Conservation (phyloP, 352 stramenopile genomes). For the Globisporangium polare region DNA sequence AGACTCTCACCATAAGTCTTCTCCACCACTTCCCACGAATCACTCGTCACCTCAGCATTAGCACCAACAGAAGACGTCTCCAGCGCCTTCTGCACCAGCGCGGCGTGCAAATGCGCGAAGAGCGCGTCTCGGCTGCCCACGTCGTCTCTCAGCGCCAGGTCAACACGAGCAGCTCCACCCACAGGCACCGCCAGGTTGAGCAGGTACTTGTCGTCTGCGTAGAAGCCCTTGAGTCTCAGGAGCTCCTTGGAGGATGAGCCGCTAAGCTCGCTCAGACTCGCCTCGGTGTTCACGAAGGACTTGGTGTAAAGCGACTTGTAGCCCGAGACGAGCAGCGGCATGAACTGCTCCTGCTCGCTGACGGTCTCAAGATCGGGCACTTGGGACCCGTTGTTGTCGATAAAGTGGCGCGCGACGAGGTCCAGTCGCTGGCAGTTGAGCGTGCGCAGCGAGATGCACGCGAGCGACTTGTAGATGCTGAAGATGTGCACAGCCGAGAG, state of each 20-base stretch:
- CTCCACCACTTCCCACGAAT: slow-evolving; percentile 20
- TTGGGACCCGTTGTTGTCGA: slow-evolving; percentile 15
- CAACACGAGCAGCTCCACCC: slow-evolving; percentile 26
- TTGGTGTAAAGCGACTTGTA: slow-evolving; percentile 45
- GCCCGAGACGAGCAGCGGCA: slow-evolving; percentile 44
- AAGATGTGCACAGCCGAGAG: slow-evolving; percentile 52
- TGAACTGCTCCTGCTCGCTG: slow-evolving; percentile 51
- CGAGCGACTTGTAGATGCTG: slow-evolving; percentile 56
- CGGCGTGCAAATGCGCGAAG: slow-evolving; percentile 47
- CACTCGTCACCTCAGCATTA: background rate
- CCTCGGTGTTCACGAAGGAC: slow-evolving; percentile 46
- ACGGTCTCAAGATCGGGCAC: slow-evolving; percentile 28
- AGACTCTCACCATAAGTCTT: slow-evolving; percentile 29
- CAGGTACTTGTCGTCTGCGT: slow-evolving; percentile 45
- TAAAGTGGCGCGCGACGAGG: slow-evolving; percentile 44
- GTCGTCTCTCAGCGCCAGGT: slow-evolving; percentile 45
- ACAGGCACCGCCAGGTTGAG: slow-evolving; percentile 35
- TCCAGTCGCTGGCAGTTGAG: slow-evolving; percentile 67
- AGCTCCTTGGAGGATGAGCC: slow-evolving; percentile 33
- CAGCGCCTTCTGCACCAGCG: slow-evolving; percentile 43
- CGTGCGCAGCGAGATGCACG: slow-evolving; percentile 57
- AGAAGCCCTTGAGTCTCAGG: slow-evolving; percentile 39
- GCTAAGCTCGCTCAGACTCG: slow-evolving; percentile 41
- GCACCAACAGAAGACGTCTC: slow-evolving; percentile 16
- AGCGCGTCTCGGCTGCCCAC: slow-evolving; percentile 40